Conservation (phyloP, 768 basidiomycete genomes). For the Hysterangium stoloniferum region DNA sequence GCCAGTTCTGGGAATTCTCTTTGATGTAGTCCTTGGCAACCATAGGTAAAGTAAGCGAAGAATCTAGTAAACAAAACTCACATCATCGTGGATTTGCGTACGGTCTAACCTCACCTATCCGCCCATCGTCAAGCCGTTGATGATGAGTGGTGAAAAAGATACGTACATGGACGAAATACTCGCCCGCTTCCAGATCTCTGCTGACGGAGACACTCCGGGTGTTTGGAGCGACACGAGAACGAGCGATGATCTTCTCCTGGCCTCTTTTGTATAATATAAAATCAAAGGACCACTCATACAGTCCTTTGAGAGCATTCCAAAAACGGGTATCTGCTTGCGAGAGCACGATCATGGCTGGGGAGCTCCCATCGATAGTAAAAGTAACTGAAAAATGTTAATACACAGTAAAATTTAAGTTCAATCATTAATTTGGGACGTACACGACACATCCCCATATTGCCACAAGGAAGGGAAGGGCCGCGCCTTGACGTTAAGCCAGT, state of each 20-base stretch:
- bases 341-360: constrained; percentile 40
- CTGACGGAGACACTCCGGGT: constrained; percentile 20
- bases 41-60: background rate
- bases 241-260: constrained; percentile 23
- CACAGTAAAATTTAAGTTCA: background rate
- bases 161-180: constrained; percentile 24
- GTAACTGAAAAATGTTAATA: constrained; percentile 31
- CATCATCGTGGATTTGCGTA: constrained; percentile 17
- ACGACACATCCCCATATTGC: constrained; percentile 46
- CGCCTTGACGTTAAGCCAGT: constrained; percentile 38
- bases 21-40: constrained; percentile 19
- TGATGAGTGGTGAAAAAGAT: background rate
- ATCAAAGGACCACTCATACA: constrained; percentile 39
- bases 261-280: constrained; percentile 44
- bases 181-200: constrained; percentile 19
- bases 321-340: constrained; percentile 43
- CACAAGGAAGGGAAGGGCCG: constrained; percentile 40
- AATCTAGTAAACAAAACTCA: constrained; percentile 23
- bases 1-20: constrained; percentile 13
- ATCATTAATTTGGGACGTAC: constrained; percentile 25
- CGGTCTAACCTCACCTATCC: background rate
- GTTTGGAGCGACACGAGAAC: constrained; percentile 15
- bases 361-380: constrained; percentile 31
- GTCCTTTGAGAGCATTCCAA: constrained; percentile 38
- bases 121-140: background rate